These are phyloP conservation scores for Colletotrichum limetticola DNA, from an alignment of 2,329 filamentous ascomycete species.

Conservation along the genomic window DNA sequence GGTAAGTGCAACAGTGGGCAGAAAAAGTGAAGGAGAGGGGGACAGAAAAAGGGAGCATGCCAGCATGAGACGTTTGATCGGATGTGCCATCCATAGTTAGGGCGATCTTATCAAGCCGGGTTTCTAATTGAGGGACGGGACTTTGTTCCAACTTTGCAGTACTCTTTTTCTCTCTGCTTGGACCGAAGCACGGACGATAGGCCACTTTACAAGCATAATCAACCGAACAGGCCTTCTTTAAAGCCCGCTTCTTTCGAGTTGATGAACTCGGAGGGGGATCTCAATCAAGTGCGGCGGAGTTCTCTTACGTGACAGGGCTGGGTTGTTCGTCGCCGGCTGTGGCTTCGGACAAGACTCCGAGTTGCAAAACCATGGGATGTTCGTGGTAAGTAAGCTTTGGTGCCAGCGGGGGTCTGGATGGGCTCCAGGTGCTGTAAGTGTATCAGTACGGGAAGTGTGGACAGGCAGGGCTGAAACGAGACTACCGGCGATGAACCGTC, in stretches of 20 bases:
- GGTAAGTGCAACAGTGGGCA: neutral
- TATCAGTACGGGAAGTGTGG: neutral
- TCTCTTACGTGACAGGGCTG: too few relatives aligned
- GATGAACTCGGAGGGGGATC: too few relatives aligned
- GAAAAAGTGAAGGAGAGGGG: neutral
- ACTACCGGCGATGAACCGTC: conserved; percentile 4
- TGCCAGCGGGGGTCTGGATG: neutral
- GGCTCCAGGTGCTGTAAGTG: neutral
- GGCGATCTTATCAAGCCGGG: conserved; percentile 2
- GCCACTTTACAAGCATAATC: neutral
- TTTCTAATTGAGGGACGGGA: conserved; percentile 13
- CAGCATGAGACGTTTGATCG: conserved; percentile 31
- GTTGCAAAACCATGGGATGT: neutral
- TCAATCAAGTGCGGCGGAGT: neutral
- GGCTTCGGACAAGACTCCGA: neutral
- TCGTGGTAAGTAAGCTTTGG: neutral
- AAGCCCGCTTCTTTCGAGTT: neutral
- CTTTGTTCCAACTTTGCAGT: too few relatives aligned
- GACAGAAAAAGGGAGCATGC: neutral
- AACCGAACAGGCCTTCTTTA: neutral
- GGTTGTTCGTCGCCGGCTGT: neutral
- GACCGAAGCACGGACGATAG: conserved; percentile 27
- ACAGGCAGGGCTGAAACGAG: conserved; percentile 33
- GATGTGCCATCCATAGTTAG: conserved; percentile 29
- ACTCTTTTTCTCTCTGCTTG: conserved; percentile 3